phyloP scores from a whole-genome alignment of 345 rosid genomes.

The Camelina laxa region DNA sequence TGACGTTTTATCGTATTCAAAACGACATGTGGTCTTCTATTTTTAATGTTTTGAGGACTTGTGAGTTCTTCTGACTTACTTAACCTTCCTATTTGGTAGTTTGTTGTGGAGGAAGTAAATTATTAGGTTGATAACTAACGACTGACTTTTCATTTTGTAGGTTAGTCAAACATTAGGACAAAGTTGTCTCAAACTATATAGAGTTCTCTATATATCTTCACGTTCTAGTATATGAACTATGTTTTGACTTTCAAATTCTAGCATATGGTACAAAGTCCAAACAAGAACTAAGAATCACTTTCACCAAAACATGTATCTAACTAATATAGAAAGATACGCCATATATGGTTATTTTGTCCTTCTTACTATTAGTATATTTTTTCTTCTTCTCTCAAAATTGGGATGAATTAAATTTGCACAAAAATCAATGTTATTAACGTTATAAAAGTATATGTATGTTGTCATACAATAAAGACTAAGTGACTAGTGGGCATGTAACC shows the following conservation, averaged over 20 bases:
- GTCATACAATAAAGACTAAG: slow-evolving; percentile 42
- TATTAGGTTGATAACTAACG: not conserved
- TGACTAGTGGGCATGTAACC: slow-evolving; percentile 40
- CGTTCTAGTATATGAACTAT: too few species aligned
- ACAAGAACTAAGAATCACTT: slow-evolving; percentile 5
- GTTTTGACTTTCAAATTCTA: not conserved
- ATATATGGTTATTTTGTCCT: not conserved
- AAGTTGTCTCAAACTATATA: slow-evolving; percentile 1
- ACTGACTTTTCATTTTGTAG: not conserved
- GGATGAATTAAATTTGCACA: slow-evolving; percentile 24
- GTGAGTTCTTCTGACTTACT: not conserved
- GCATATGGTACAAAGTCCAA: slow-evolving; percentile 15
- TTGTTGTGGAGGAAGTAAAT: not conserved
- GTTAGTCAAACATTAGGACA: slow-evolving; percentile 10
- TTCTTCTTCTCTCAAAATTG: not conserved
- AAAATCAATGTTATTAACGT: slow-evolving; percentile 33
- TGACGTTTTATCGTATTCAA: slow-evolving; percentile 16
- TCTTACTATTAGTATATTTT: not conserved
- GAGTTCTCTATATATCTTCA: not conserved
- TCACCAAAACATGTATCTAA: slow-evolving; percentile 8
- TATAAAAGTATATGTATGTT: slow-evolving; percentile 17
- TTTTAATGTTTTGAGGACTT: not conserved
- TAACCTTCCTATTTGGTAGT: not conserved
- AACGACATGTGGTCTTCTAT: slow-evolving; percentile 21
- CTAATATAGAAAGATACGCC: not conserved